Base-by-base conservation (phyloP, 2,329 filamentous ascomycete genomes). In the Talaromyces verruculosus region DNA sequence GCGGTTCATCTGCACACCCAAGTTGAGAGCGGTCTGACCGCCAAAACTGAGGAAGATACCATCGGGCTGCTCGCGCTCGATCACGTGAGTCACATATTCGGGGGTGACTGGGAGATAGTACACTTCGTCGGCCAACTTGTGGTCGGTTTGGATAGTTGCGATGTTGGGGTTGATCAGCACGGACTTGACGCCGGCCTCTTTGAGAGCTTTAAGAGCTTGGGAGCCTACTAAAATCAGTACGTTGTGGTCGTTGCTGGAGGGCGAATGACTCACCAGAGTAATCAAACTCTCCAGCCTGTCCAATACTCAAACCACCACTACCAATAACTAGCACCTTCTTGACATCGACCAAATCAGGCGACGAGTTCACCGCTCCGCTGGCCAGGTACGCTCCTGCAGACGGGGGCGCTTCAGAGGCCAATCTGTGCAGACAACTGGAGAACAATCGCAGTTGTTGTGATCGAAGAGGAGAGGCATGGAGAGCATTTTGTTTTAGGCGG, bases 91-190 rank as follows among this genome's bases (percentile, higher is more conserved):
- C 76, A 97, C 93, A 82, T 98, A 99, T 85, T 98, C 94, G 70
- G 94, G 91, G 19, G 95, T 99, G 74, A 99, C 93, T 65, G 95
- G 95, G 43, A 98, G 89, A 81, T 97, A 98, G 85, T 98, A 98
- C 75, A 98, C 91, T 83, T 98, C 93, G 77, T 98, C 94, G 75
- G 93, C 93, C 77, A 98, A 90, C 75, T 90, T 89, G 85, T 98
- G 94, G 79, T 96, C 93, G 73, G 94, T 98, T 83, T 98, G 94
- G 76, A 98, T 98, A 66, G 95, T 98, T 67, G 94, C 94, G 78
- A 98, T 98, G 79, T 98, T 98, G 74, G 94, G 94, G 82, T 98
- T 98, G 79, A 98, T 93, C 70, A 98, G 88, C 64, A 98, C 91
- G 10, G 94, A 97, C 71, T 89, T 82, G 67, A 98, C 91, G 68